A percentile compares a stretch with the other conserved stretches of the same genome.
Conservation (phyloP, 805 yeast genomes). For the Starmerella apis region DNA sequence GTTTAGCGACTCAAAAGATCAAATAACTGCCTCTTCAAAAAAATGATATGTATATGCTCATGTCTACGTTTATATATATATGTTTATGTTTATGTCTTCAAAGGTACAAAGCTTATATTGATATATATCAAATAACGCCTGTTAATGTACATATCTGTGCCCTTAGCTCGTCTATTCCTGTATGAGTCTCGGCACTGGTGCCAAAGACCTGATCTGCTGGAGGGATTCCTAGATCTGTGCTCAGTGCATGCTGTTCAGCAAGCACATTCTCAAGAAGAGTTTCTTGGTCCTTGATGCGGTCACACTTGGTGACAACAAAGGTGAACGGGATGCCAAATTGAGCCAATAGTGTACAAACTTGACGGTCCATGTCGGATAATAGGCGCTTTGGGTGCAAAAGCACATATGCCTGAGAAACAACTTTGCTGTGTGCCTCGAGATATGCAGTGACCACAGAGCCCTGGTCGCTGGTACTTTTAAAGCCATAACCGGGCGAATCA, state of each 20-base stretch:
- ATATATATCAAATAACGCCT: conserved; percentile 20
- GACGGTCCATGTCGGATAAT: conserved; percentile 45
- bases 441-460: conserved; percentile 62
- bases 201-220: conserved; percentile 31
- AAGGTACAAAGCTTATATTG: no score
- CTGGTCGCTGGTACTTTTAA: conserved; percentile 51
- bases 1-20: no score
- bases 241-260: conserved; percentile 10
- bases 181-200: conserved; percentile 22
- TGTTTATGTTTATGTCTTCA: no score
- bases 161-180: conserved; percentile 28
- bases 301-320: conserved; percentile 67
- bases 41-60: no score
- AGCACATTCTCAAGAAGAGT: conserved; percentile 3
- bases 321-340: conserved; percentile 58
- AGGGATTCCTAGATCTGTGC: conserved; percentile 9
- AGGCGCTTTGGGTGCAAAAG: conserved; percentile 53
- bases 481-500: conserved; percentile 90
- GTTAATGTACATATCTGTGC: conserved; percentile 23
- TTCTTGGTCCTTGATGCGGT: conserved; percentile 26
- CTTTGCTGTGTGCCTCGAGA: conserved; percentile 40
- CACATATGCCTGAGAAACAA: conserved; percentile 49
- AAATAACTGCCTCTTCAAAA: no score
- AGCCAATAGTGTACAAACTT: conserved; percentile 42
- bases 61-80: no score